These are phyloP conservation scores for Leccinum aurantiacum DNA, from an alignment of 768 basidiomycete species.

Conservation along the genomic window DNA sequence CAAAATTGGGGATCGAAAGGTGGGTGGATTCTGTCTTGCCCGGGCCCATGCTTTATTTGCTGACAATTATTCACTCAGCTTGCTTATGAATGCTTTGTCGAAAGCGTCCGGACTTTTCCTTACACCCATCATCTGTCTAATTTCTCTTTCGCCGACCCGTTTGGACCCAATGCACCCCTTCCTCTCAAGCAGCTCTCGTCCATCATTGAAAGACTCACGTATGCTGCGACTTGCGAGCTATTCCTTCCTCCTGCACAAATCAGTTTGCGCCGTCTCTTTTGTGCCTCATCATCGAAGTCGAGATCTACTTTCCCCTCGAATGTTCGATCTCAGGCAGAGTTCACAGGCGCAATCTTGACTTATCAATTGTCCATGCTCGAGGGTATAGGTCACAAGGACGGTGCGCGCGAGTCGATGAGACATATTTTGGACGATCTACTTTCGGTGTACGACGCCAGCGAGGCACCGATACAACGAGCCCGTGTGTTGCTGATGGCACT, in stretches of 20 bases:
- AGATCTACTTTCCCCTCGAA: slow-evolving; percentile 20
- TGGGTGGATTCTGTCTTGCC: slow-evolving; percentile 31
- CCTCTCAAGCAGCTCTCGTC: slow-evolving; percentile 54
- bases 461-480: slow-evolving; percentile 58
- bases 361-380: slow-evolving; percentile 60
- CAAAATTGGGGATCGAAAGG: slow-evolving; percentile 77
- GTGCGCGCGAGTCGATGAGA: slow-evolving; percentile 41
- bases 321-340: slow-evolving; percentile 16
- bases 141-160: slow-evolving; percentile 29
- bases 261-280: slow-evolving; percentile 38
- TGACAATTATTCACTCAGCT: slow-evolving; percentile 39
- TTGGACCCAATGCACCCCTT: slow-evolving; percentile 39
- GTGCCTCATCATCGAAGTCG: not conserved
- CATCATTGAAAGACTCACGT: slow-evolving; percentile 68
- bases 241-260: slow-evolving; percentile 50
- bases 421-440: slow-evolving; percentile 50
- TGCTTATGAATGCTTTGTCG: slow-evolving; percentile 56
- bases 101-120: slow-evolving; percentile 55
- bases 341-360: slow-evolving; percentile 59
- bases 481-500: slow-evolving; percentile 56
- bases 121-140: slow-evolving; percentile 32
- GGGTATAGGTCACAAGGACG: slow-evolving; percentile 56
- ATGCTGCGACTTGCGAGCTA: slow-evolving; percentile 66
- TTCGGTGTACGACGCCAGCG: slow-evolving; percentile 44
- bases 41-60: not conserved